These are phyloP conservation scores for Magnolia officinalis DNA, from an alignment of 164 flowering plant genomes.

Conservation along the genomic window DNA sequence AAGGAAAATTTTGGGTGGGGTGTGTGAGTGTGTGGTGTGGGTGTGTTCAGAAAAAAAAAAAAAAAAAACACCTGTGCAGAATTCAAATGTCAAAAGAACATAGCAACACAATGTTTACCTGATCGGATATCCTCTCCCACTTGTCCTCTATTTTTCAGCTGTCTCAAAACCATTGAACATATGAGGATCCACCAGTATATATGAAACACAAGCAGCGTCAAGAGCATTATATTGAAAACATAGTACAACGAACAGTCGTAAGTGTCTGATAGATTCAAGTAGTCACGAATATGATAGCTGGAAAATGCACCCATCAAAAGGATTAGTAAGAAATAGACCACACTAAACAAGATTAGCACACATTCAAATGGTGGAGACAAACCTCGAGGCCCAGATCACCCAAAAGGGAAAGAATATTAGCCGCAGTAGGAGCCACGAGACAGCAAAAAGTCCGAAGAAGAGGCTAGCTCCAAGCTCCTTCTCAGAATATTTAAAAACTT, in stretches of 20 bases:
- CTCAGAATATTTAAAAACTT: conserved; percentile 74
- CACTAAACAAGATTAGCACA: not conserved
- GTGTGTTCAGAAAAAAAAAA: not conserved
- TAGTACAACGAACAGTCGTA: conserved; percentile 47
- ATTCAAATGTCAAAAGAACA: not conserved
- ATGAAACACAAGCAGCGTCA: conserved; percentile 78
- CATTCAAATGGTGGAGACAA: conserved; percentile 11
- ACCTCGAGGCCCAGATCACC: conserved; percentile 73
- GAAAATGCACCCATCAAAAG: conserved; percentile 14
- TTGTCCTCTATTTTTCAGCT: conserved; percentile 77
- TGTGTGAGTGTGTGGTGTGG: too few species aligned
- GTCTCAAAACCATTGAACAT: conserved; percentile 67
- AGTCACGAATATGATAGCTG: conserved; percentile 43
- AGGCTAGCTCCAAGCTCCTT: conserved; percentile 79
- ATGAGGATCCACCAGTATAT: conserved; percentile 96
- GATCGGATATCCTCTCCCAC: conserved; percentile 97
- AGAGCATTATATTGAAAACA: conserved; percentile 72
- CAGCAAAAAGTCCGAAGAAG: conserved; percentile 67
- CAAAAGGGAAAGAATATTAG: conserved; percentile 82
- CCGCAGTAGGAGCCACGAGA: conserved; percentile 79
- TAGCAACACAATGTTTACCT: conserved; percentile 35
- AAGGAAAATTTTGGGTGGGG: not conserved
- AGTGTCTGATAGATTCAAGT: conserved; percentile 40
- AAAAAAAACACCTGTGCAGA: not conserved
- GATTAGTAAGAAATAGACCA: not conserved